A percentile compares a stretch with the other conserved stretches of the same genome.
Evolutionary conservation across 176 grass and related monocot genomes (phyloP).

Genomic region (Poa pratensis): DNA sequence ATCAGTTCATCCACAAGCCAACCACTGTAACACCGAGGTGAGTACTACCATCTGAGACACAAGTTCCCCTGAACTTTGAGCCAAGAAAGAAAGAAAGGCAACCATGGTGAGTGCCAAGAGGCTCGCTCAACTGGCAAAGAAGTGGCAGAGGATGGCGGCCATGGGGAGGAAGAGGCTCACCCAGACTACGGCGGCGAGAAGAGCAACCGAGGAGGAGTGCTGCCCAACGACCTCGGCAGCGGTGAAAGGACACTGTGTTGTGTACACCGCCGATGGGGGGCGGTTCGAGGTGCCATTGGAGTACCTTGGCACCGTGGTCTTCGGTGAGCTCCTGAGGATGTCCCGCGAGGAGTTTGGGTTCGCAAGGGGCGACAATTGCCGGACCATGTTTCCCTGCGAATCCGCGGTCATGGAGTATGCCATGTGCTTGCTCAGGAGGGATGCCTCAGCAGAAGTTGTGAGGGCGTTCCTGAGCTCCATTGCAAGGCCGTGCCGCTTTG

Average conservation of each 20-base stretch:
- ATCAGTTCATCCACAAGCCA: neutral
- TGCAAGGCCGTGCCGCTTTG: constrained; percentile 26
- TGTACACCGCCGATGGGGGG: constrained; percentile 31
- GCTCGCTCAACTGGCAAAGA: neutral
- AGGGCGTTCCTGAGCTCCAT: constrained; percentile 52
- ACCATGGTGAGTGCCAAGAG: neutral
- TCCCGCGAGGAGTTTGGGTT: no score
- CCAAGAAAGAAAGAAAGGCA: constrained; percentile 24
- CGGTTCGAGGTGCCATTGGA: constrained; percentile 37
- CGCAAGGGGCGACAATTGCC: no score
- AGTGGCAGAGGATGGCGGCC: constrained; percentile 49
- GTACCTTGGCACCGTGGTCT: constrained; percentile 1
- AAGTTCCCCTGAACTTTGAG: neutral
- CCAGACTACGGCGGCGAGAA: neutral
- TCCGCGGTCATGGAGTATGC: no score
- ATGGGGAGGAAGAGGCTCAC: neutral
- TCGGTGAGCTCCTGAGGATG: constrained; percentile 35
- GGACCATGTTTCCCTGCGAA: no score
- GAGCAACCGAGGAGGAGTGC: neutral
- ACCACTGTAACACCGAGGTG: neutral
- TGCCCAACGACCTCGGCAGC: neutral
- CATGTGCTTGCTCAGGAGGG: neutral
- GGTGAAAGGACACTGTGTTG: constrained; percentile 30
- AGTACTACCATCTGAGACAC: neutral
- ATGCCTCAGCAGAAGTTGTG: constrained; percentile 42